Conservation (phyloP, 768 basidiomycete genomes). For the Pisolithus tinctorius region DNA sequence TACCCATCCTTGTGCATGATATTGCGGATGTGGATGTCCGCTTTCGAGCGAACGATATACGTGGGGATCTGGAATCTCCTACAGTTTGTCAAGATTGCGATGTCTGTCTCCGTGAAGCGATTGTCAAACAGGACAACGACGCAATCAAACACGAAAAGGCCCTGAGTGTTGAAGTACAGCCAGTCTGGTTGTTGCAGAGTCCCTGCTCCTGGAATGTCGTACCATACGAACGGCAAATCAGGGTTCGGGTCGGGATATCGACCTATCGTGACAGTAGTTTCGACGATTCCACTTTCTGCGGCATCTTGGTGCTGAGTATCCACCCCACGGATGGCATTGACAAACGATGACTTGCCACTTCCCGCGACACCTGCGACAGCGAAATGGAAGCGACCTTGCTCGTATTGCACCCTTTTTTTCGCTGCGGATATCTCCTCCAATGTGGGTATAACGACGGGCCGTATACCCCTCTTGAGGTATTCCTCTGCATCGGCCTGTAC, state of each 20-base stretch:
- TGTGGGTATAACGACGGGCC: slow-evolving; percentile 13
- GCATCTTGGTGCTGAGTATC: slow-evolving; percentile 9
- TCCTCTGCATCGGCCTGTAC: slow-evolving; percentile 1
- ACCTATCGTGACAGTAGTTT: slow-evolving; percentile 16
- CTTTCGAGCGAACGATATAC: slow-evolving; percentile 15
- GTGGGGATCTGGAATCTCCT: slow-evolving; percentile 9
- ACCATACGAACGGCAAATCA: slow-evolving; percentile 15
- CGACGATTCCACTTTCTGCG: slow-evolving; percentile 15
- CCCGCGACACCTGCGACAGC: slow-evolving; percentile 21
- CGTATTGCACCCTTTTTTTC: slow-evolving; percentile 2
- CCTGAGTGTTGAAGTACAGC: slow-evolving; percentile 24
- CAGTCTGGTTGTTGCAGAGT: slow-evolving; percentile 18
- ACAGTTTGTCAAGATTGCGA: slow-evolving; percentile 10
- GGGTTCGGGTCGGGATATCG: slow-evolving; percentile 18
- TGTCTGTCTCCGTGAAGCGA: slow-evolving; percentile 9
- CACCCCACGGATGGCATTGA: slow-evolving; percentile 23
- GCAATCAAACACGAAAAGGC: slow-evolving; percentile 16
- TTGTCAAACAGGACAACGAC: slow-evolving; percentile 12
- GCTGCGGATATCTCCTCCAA: slow-evolving; percentile 5
- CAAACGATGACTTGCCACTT: slow-evolving; percentile 24
- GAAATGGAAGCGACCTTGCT: slow-evolving; percentile 19
- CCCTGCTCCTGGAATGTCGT: slow-evolving; percentile 24
- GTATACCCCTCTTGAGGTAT: slow-evolving; percentile 7
- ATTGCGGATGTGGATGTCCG: slow-evolving; percentile 11
- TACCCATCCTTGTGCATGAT: slow-evolving; percentile 7